These are phyloP conservation scores for Glaciozyma martinii DNA, from an alignment of 768 basidiomycete genomes.

Conservation along the genomic window DNA sequence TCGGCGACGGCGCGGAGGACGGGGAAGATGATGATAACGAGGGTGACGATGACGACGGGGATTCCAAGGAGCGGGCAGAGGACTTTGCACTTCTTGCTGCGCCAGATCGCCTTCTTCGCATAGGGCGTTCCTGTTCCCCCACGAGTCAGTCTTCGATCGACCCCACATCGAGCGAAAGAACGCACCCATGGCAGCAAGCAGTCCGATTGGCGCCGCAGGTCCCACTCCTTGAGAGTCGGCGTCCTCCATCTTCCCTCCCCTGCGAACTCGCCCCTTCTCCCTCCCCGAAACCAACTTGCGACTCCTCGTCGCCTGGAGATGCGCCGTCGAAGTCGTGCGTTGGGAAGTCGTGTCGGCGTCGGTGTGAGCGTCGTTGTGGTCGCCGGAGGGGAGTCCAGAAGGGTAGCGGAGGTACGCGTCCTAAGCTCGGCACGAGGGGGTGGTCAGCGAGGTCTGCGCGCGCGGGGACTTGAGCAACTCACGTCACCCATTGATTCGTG, in stretches of 20 bases:
- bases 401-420: neutral
- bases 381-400: neutral
- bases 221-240: slow-evolving; percentile 6
- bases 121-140: slow-evolving; percentile 8
- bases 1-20: slow-evolving; percentile 21
- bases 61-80: slow-evolving; percentile 20
- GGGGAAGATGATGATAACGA: slow-evolving; percentile 9
- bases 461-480: neutral
- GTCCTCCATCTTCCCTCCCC: neutral
- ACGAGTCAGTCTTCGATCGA: too few relatives aligned
- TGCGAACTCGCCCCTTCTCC: neutral
- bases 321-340: too few relatives aligned
- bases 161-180: neutral
- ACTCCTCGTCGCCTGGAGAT: too few relatives aligned
- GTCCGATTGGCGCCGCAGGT: slow-evolving; percentile 18
- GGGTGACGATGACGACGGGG: neutral
- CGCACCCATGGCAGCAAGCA: slow-evolving; percentile 14
- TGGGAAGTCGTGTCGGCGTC: neutral
- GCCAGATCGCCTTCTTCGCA: slow-evolving; percentile 23
- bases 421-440: neutral
- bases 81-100: slow-evolving; percentile 14
- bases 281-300: too few relatives aligned
- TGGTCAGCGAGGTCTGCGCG: neutral
- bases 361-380: neutral
- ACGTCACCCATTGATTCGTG: neutral